Percentiles rank a stretch among this genome's conserved stretches.
Evolutionary conservation across 805 yeast species (phyloP).

Genomic region (Ogataea paraovalis): DNA sequence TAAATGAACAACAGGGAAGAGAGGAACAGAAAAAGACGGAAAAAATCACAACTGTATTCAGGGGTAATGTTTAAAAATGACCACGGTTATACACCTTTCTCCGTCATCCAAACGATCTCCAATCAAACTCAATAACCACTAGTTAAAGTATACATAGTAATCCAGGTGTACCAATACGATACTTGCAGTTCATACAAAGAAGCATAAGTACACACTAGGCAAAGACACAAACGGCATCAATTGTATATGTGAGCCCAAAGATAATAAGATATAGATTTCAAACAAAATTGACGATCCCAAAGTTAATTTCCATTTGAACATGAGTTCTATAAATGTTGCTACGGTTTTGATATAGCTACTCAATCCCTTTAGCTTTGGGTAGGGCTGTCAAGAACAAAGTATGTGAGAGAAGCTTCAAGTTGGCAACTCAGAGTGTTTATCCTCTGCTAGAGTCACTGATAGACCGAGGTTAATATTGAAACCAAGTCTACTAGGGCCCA

Average conservation of each 20-base stretch:
- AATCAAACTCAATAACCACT: conserved; percentile 51
- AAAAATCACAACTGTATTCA: conserved; percentile 46
- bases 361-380: too few species aligned
- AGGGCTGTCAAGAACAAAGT: too few species aligned
- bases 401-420: too few species aligned
- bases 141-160: conserved; percentile 37
- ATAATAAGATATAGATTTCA: conserved; percentile 39
- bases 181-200: conserved; percentile 45
- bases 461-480: conserved; percentile 28
- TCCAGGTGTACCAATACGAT: conserved; percentile 34
- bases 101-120: conserved; percentile 41
- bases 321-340: conserved; percentile 53
- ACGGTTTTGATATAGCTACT: conserved; percentile 48
- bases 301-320: conserved; percentile 57
- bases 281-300: conserved; percentile 45
- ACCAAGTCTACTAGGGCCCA: conserved; percentile 11
- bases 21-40: conserved; percentile 37
- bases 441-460: conserved; percentile 48
- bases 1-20: conserved; percentile 27
- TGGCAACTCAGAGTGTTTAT: conserved; percentile 76
- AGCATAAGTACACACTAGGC: conserved; percentile 49
- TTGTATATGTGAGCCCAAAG: conserved; percentile 56
- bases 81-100: conserved; percentile 54
- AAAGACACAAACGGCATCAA: conserved; percentile 53
- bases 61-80: conserved; percentile 58